phyloP scores from a whole-genome alignment of 139 green algal genomes.

The Chlamydomonas sphaeroides region DNA sequence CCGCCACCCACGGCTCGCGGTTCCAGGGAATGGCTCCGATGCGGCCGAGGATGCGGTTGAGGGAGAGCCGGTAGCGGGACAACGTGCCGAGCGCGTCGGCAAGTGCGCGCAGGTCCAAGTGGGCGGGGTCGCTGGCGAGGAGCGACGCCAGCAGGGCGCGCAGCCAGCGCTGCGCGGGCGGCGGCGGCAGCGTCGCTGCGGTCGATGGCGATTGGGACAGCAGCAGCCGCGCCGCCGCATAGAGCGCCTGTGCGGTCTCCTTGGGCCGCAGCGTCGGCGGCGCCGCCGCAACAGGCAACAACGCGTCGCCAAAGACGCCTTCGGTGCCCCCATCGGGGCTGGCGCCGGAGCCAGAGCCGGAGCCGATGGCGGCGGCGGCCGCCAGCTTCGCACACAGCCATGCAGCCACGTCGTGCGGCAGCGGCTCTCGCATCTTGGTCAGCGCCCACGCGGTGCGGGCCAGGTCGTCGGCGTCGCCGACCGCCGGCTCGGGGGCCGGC shows the following conservation, averaged over 20 bases:
- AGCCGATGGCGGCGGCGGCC: not conserved
- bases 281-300: not conserved
- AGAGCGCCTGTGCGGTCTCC: slow-evolving; percentile 17
- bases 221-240: slow-evolving; percentile 7
- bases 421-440: slow-evolving; percentile 2
- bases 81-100: slow-evolving; percentile 17
- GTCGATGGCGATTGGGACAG: not conserved
- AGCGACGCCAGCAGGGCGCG: not conserved
- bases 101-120: not conserved
- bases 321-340: no score
- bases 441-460: slow-evolving; percentile 11
- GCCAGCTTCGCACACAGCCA: not conserved
- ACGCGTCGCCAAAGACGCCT: not conserved
- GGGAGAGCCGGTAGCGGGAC: slow-evolving; percentile 1
- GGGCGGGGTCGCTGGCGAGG: not conserved
- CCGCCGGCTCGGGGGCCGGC: not conserved
- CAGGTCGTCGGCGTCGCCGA: not conserved
- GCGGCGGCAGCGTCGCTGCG: no score
- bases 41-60: not conserved
- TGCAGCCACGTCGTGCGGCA: not conserved
- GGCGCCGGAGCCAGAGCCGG: not conserved
- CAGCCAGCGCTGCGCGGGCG: no score
- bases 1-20: slow-evolving; percentile 7
- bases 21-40: not conserved
- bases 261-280: not conserved